A percentile compares a stretch with the other conserved stretches of the same genome.
These are phyloP conservation scores for Aspergillus viridinutans DNA, from an alignment of 2,329 filamentous ascomycete species.

Conservation along the genomic window DNA sequence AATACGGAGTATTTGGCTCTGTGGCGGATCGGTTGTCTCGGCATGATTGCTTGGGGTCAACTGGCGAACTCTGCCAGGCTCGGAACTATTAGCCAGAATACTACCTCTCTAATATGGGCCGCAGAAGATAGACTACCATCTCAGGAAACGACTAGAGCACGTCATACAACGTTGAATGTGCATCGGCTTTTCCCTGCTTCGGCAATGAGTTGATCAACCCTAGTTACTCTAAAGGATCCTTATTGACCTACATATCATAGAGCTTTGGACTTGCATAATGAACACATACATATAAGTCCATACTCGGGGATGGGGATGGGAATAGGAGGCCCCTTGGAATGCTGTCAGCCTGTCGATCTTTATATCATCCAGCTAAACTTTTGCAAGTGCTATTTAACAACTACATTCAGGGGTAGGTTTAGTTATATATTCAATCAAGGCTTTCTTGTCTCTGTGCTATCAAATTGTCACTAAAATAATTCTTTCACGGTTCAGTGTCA, in stretches of 20 bases:
- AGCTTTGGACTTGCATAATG: not conserved
- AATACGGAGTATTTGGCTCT: not conserved
- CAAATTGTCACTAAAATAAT: not conserved
- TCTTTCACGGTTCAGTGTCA: not conserved
- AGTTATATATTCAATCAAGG: not conserved
- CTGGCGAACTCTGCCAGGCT: not conserved
- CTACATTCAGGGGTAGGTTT: not conserved
- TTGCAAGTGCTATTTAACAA: not conserved
- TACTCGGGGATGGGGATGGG: not conserved
- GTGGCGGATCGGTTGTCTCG: constrained; percentile 14
- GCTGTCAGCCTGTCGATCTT: not conserved
- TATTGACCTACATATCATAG: not conserved
- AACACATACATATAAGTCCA: too few species aligned
- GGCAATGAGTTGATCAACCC: not conserved
- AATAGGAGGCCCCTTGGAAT: not conserved
- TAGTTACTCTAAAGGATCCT: not conserved
- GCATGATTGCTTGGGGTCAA: constrained; percentile 4
- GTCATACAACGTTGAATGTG: not conserved
- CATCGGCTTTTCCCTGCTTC: not conserved
- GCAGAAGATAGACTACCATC: not conserved
- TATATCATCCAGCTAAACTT: not conserved
- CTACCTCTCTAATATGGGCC: not conserved
- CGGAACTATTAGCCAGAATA: not conserved
- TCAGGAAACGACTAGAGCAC: not conserved
- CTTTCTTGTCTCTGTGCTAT: not conserved